Conservation (phyloP, 805 yeast genomes). For the Lipomyces sp. region DNA sequence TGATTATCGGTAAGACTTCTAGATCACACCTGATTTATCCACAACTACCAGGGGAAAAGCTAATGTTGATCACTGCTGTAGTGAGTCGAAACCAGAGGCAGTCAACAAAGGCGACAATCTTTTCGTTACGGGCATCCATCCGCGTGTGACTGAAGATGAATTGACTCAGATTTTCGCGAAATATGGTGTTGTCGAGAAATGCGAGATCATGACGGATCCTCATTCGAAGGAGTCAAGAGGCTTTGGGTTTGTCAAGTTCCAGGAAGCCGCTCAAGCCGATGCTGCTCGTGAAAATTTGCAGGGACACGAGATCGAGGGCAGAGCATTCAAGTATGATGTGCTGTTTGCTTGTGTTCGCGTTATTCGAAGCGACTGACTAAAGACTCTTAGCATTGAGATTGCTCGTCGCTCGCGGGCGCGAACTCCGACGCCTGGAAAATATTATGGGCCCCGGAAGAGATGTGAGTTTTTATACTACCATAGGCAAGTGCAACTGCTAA, state of each 20-base stretch:
- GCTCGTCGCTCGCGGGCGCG: constrained; percentile 51
- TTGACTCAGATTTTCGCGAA: constrained; percentile 44
- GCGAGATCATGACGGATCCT: constrained; percentile 55
- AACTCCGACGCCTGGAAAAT: constrained; percentile 49
- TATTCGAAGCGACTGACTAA: not conserved
- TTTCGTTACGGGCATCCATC: constrained; percentile 46
- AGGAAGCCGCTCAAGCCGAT: constrained; percentile 49
- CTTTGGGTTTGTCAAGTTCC: constrained; percentile 58
- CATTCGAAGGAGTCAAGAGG: constrained; percentile 54
- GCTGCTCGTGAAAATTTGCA: constrained; percentile 53
- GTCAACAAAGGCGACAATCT: constrained; percentile 44
- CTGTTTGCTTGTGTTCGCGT: not conserved
- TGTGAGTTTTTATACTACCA: not conserved
- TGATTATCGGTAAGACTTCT: constrained; percentile 15
- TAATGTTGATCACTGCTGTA: not conserved
- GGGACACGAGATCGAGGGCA: constrained; percentile 51
- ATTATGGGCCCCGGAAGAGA: constrained; percentile 42
- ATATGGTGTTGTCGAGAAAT: constrained; percentile 43
- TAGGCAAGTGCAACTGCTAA: not conserved
- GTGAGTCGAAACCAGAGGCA: constrained; percentile 31
- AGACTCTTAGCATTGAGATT: constrained; percentile 47
- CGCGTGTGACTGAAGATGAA: constrained; percentile 43
- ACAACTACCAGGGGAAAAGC: not conserved
- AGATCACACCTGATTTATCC: not conserved
- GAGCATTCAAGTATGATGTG: constrained; percentile 44